A percentile compares a stretch with the other conserved stretches of the same genome.
Evolutionary conservation across 1,284 basidiomycete species (phyloP).

Genomic region (Ceratobasidium sp.): DNA sequence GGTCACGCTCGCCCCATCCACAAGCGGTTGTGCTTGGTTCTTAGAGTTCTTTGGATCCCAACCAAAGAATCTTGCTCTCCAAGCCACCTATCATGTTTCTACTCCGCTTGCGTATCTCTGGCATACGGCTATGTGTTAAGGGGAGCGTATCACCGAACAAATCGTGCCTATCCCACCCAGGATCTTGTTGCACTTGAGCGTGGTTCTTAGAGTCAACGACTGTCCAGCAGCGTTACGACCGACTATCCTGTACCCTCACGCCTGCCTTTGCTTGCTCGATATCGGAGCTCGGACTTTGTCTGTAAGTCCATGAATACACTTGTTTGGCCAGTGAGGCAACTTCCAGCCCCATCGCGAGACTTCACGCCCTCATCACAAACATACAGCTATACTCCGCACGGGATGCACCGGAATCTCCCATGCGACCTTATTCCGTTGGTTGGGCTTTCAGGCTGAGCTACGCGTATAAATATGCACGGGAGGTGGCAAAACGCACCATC

Average conservation of each 20-base stretch:
- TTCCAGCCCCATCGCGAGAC: constrained; percentile 32
- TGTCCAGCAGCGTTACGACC: background rate
- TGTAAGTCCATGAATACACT: constrained; percentile 14
- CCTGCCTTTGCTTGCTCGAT: background rate
- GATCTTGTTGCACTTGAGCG: too few relatives aligned
- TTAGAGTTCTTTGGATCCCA: too few relatives aligned
- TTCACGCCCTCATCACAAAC: constrained; percentile 40
- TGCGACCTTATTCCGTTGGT: background rate
- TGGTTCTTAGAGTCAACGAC: background rate
- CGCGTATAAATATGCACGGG: constrained; percentile 21
- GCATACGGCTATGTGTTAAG: too few relatives aligned
- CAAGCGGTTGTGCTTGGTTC: too few relatives aligned
- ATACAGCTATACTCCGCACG: constrained; percentile 5
- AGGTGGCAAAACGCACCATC: background rate
- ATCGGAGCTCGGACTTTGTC: background rate
- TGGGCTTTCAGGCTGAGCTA: background rate
- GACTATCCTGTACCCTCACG: background rate
- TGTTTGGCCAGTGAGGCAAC: constrained; percentile 38
- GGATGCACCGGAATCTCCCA: constrained; percentile 12
- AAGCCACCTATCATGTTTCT: too few relatives aligned
- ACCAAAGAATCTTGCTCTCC: too few relatives aligned
- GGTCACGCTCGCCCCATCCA: too few relatives aligned
- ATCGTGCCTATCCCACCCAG: too few relatives aligned
- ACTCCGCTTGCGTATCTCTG: too few relatives aligned
- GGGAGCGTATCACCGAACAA: too few relatives aligned